Evolutionary conservation across 148 eudicot species (phyloP).

Genomic region (Gaultheria prostrata): DNA sequence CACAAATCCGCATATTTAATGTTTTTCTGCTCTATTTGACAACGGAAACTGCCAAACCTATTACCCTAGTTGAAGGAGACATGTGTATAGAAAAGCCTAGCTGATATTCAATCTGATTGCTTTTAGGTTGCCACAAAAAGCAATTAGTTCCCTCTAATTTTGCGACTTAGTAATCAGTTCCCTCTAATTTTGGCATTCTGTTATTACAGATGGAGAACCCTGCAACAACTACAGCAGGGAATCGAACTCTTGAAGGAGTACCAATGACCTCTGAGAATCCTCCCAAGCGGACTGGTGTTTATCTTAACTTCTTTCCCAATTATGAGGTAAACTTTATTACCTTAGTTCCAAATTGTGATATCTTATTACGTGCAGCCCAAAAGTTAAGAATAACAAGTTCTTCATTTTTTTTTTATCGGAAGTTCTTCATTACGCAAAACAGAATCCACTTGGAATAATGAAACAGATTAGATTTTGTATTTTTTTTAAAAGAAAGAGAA

Average conservation of each 20-base stretch:
- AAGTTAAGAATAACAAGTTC: too few relatives aligned
- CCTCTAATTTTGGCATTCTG: constrained; percentile 8
- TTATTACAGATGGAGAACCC: constrained; percentile 32
- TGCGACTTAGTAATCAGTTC: background rate
- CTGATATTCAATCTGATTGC: background rate
- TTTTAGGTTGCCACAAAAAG: background rate
- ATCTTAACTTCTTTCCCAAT: constrained; percentile 31
- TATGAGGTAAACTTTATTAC: constrained; percentile 16
- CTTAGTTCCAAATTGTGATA: background rate
- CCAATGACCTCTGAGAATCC: constrained; percentile 31
- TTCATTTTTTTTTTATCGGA: too few relatives aligned
- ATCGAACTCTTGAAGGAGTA: constrained; percentile 29
- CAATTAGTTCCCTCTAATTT: background rate
- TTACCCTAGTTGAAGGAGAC: background rate
- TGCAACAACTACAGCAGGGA: constrained; percentile 19
- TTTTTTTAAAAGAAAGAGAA: background rate
- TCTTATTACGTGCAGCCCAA: background rate
- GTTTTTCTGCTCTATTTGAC: background rate
- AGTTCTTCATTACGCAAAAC: too few relatives aligned
- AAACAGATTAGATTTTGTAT: too few relatives aligned
- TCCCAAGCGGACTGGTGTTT: constrained; percentile 22
- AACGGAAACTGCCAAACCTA: background rate
- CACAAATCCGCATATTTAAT: background rate
- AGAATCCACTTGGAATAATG: too few relatives aligned
- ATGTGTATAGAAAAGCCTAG: background rate